A percentile compares a stretch with the other conserved stretches of the same genome.
Conservation (phyloP, 23 red algal species). For the Pyropia yezoensis region DNA sequence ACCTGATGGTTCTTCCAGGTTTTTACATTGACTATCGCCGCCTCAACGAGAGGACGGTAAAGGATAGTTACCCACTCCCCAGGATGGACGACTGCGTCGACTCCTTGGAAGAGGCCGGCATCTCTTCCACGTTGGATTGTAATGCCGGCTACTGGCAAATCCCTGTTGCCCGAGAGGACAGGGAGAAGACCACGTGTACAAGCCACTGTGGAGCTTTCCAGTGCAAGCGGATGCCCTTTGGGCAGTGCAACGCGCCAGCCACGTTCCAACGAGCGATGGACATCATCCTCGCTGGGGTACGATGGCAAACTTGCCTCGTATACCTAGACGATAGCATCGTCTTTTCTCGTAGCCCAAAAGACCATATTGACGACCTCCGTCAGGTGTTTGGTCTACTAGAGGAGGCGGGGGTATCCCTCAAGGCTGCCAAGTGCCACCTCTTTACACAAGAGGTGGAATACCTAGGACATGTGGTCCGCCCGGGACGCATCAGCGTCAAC, state of each 20-base stretch:
- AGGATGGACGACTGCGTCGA: constrained; percentile 35
- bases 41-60: no score
- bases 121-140: constrained; percentile 10
- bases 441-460: no score
- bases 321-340: no score
- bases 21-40: no score
- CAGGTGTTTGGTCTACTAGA: constrained; percentile 13
- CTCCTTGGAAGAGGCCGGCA: constrained; percentile 12
- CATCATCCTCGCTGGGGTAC: constrained; percentile 9
- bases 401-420: constrained; percentile 4
- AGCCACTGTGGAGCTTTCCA: constrained; percentile 16
- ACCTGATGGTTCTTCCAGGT: no score
- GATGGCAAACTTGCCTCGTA: constrained; percentile 12
- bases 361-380: constrained; percentile 18
- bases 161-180: not conserved
- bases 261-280: constrained; percentile 32
- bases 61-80: no score
- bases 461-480: constrained; percentile 5
- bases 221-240: constrained; percentile 30
- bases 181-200: constrained; percentile 18
- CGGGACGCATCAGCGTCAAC: constrained; percentile 21
- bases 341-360: not conserved
- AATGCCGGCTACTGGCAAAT: no score
- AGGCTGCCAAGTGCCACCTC: no score
- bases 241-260: no score